Conservation (phyloP, 208 protist genomes). For the Leishmania gerbilli region DNA sequence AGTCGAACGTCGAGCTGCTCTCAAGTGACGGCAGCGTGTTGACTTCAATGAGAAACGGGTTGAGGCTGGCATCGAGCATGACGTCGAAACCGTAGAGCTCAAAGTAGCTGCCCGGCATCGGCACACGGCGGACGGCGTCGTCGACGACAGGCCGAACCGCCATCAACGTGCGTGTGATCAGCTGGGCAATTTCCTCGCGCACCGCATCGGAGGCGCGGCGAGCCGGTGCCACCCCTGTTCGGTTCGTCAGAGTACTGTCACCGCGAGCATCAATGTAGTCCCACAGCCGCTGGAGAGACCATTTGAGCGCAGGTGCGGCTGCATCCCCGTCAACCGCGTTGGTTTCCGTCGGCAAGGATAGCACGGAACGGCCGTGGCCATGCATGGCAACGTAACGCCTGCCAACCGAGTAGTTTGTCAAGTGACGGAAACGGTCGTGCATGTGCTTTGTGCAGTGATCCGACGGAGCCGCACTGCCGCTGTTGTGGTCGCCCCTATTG, state of each 20-base stretch:
- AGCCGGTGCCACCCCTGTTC: not conserved
- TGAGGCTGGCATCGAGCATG: slow-evolving; percentile 80
- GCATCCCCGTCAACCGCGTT: not conserved
- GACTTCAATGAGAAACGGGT: slow-evolving; percentile 87
- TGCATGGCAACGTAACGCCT: slow-evolving; percentile 39
- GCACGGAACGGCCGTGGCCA: not conserved
- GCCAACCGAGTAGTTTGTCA: slow-evolving; percentile 94
- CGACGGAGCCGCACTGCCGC: not conserved
- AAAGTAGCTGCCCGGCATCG: slow-evolving; percentile 65
- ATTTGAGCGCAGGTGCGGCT: slow-evolving; percentile 56
- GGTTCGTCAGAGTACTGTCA: not conserved
- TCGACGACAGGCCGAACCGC: slow-evolving; percentile 48
- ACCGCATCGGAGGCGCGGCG: slow-evolving; percentile 44
- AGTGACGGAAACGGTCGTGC: slow-evolving; percentile 74
- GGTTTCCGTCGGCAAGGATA: not conserved
- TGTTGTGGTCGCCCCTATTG: not conserved
- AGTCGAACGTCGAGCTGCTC: slow-evolving; percentile 88
- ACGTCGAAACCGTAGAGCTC: slow-evolving; percentile 94
- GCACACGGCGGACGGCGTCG: slow-evolving; percentile 18
- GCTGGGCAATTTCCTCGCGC: slow-evolving; percentile 57
- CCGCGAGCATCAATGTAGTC: slow-evolving; percentile 42
- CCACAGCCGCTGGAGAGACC: slow-evolving; percentile 68
- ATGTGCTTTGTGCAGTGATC: not conserved
- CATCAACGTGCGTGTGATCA: slow-evolving; percentile 78
- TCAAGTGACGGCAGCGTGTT: slow-evolving; percentile 93